Evolutionary conservation across 176 grass and related monocot species (phyloP).

Genomic region (Otatea glauca): DNA sequence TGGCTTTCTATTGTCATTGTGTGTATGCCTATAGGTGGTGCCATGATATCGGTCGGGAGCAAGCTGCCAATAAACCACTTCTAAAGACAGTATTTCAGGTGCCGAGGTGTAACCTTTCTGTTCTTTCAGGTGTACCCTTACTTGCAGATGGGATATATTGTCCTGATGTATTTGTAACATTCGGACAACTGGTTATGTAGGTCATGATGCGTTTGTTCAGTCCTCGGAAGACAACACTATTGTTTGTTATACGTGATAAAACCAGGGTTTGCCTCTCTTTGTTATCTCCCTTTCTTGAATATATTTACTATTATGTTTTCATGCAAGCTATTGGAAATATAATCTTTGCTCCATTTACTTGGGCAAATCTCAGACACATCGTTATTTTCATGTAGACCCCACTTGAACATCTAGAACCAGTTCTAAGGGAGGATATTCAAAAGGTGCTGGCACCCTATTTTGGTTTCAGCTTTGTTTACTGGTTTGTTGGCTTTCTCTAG

Average conservation of each 20-base stretch:
- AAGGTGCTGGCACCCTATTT: constrained; percentile 62
- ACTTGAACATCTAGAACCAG: constrained; percentile 87
- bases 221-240: constrained; percentile 76
- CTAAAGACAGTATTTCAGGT: constrained; percentile 97
- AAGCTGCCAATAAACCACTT: constrained; percentile 87
- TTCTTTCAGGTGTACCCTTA: constrained; percentile 40
- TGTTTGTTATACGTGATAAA: constrained; percentile 96
- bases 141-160: constrained; percentile 11
- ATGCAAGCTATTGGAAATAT: constrained; percentile 21
- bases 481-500: constrained; percentile 21
- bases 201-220: constrained; percentile 92
- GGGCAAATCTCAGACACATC: constrained; percentile 24
- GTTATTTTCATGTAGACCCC: constrained; percentile 76
- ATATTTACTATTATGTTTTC: constrained; percentile 32
- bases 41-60: constrained; percentile 90
- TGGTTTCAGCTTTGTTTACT: constrained; percentile 32
- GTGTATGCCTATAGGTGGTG: constrained; percentile 70
- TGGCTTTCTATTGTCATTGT: background rate
- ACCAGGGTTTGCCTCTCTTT: constrained; percentile 68
- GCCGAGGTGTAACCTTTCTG: constrained; percentile 36
- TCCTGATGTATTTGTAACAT: constrained; percentile 40
- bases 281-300: constrained; percentile 29
- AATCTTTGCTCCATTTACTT: constrained; percentile 28
- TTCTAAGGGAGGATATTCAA: constrained; percentile 95
- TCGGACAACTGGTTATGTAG: constrained; percentile 53